phyloP scores from a whole-genome alignment of 768 basidiomycete species.

The Amanita jacksonii region DNA sequence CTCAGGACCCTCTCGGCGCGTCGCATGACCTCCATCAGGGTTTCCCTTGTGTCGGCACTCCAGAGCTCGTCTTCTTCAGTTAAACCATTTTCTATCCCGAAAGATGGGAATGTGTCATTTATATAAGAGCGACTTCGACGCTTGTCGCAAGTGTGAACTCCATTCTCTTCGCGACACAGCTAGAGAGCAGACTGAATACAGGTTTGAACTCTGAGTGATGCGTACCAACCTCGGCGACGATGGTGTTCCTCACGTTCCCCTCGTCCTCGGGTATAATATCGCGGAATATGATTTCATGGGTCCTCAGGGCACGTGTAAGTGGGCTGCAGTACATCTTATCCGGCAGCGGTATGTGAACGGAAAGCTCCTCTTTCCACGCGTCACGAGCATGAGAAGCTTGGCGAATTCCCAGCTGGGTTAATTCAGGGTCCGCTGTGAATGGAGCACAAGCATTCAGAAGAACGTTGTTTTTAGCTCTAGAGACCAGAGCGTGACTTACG shows the following conservation, averaged over 20 bases:
- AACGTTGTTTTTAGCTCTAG: background rate
- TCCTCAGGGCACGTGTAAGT: constrained; percentile 50
- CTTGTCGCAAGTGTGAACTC: constrained; percentile 65
- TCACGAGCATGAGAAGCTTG: constrained; percentile 41
- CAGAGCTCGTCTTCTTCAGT: constrained; percentile 57
- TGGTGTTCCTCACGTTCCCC: constrained; percentile 18
- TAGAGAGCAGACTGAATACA: constrained; percentile 16
- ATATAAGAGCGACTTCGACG: constrained; percentile 44
- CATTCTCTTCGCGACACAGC: constrained; percentile 60
- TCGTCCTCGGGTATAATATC: constrained; percentile 19
- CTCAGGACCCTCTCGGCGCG: constrained; percentile 48
- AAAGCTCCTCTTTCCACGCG: constrained; percentile 41
- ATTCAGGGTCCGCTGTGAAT: constrained; percentile 48
- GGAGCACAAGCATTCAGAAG: too few species aligned
- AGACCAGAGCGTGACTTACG: constrained; percentile 34
- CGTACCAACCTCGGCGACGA: constrained; percentile 45
- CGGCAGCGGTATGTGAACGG: constrained; percentile 38
- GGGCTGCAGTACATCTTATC: constrained; percentile 54
- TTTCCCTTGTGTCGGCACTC: constrained; percentile 46
- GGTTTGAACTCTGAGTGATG: background rate
- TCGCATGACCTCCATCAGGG: constrained; percentile 28
- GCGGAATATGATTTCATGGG: constrained; percentile 43
- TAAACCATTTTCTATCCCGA: constrained; percentile 47
- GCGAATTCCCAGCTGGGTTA: constrained; percentile 45
- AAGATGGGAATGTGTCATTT: constrained; percentile 35